Base-by-base conservation (phyloP, 2,329 filamentous ascomycete species). In the Phaeoacremonium minimum region DNA sequence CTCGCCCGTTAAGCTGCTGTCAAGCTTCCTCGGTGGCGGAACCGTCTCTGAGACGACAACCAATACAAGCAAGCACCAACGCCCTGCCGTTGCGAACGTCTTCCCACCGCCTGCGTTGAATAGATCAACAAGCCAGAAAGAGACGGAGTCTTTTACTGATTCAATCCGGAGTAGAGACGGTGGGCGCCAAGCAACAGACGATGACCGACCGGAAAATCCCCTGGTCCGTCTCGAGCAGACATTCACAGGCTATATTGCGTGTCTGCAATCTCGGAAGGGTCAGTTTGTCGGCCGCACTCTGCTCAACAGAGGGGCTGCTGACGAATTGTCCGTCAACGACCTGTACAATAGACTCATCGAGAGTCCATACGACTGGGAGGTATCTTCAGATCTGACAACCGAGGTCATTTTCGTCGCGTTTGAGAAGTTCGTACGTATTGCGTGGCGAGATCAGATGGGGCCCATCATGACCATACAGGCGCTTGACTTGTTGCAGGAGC, bases 1-100 rank as follows among this genome's bases (percentile, higher is more conserved):
- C n/a, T 96, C 90, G 1, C 90, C 91, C 0, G 87, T 94, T 32
- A 97, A 96, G 57, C 73, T 95, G 52, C 69, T 97, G 13, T 94
- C 90, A 0, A 95, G 76, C 52, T 77, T 96, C 36, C 79, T 94
- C 49, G 76, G 79, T 20, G 77, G 79, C 16, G 75, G 72, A 38
- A 72, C 62, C 14, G 59, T 70, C 20, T 71, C 67, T 43, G 64
- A 60, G 22, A 58, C 64, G 11, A 42, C 56, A 15, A 49, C 61
- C 33, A 49, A 48, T 46, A 40, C 58, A 3, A 56, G 64, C 8
- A 72, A 68, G 40, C 56, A 56, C 38, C 64, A 63, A 33, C 64
- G 64, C 28, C 61, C 63, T 14, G 62, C 56, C 17, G 49, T 53
- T 5, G 38, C 62, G 36, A 46, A 48, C 46, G 45, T 66, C 48